phyloP scores from a whole-genome alignment of 768 basidiomycete species.

The Pluteus cervinus region DNA sequence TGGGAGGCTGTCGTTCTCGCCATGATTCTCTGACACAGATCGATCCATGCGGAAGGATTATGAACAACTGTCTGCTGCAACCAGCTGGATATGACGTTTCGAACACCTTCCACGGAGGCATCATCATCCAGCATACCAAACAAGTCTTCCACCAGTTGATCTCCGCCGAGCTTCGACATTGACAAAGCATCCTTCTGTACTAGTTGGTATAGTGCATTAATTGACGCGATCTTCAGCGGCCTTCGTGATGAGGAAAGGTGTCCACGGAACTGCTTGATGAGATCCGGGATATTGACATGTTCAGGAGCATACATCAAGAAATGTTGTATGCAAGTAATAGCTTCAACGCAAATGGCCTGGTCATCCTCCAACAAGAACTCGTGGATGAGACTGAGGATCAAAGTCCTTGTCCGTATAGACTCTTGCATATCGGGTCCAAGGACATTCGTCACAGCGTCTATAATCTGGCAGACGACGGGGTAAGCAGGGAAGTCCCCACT shows the following conservation, averaged over 20 bases:
- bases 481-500: conserved; percentile 91
- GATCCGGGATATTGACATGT: conserved; percentile 72
- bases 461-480: conserved; percentile 84
- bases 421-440: conserved; percentile 96
- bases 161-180: conserved; percentile 92
- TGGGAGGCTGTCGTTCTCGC: conserved; percentile 84
- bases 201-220: conserved; percentile 94
- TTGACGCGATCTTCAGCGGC: conserved; percentile 88
- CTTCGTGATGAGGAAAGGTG: conserved; percentile 78
- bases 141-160: conserved; percentile 87
- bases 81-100: conserved; percentile 92
- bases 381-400: conserved; percentile 80
- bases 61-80: conserved; percentile 88
- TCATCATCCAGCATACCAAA: conserved; percentile 96
- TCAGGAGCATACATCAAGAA: conserved; percentile 94
- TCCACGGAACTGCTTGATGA: conserved; percentile 71
- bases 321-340: conserved; percentile 94
- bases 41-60: conserved; percentile 97
- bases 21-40: conserved; percentile 97
- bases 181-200: conserved; percentile 91
- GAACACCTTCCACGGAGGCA: conserved; percentile 87
- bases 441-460: conserved; percentile 89
- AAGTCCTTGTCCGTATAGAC: conserved; percentile 66
- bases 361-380: conserved; percentile 84
- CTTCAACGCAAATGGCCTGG: conserved; percentile 85